Evolutionary conservation across 768 basidiomycete genomes (phyloP), one percentile per base, ranked within the genome.

Genomic region (Termitomyces sp.): DNA sequence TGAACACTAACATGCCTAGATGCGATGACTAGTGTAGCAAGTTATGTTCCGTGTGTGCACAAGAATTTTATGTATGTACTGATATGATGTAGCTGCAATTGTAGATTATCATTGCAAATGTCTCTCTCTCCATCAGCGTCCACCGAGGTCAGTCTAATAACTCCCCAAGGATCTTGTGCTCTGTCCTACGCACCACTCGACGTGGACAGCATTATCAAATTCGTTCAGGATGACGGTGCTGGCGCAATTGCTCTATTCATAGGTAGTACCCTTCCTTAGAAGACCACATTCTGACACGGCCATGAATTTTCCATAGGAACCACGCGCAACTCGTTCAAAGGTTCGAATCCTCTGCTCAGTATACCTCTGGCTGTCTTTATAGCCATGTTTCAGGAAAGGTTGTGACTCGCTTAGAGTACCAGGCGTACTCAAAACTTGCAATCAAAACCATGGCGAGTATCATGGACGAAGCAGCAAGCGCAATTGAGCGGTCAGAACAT

Each of bases 281-380:
- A 25, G 16, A n/a, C n/a, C 23, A 23, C n/a, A 44, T 7, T 11
- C 6, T 52, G 40, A 18, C 42, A 43, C 27, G 18, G 23, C 43
- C 11, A 53, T 43, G 35, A 27, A 29, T 43, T 11, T 39, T 18
- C 33, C 51, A n/a, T 43, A 79, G 76, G 78, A 7, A 91, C 91
- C 13, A 95, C 92, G 6, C 82, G 92, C 53, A 87, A 93, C 67
- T 86, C 85, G 0, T 94, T 94, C 73, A 77, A 86, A 81, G 91
- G 91, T 88, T 63, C 20, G 53, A 48, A 22, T 35, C 22, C 22
- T 36, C 39, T 15, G 29, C 5, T 40, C 16, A n/a, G 27, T 39
- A n/a, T 15, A 18, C 10, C 22, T 15, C 11, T 36, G 12, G 10
- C 18, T 29, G 25, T 29, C 12, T 18, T 36, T 16, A 27, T 29